These are phyloP conservation scores for Linum lewisii DNA, from an alignment of 345 rosid genomes.

Conservation along the genomic window DNA sequence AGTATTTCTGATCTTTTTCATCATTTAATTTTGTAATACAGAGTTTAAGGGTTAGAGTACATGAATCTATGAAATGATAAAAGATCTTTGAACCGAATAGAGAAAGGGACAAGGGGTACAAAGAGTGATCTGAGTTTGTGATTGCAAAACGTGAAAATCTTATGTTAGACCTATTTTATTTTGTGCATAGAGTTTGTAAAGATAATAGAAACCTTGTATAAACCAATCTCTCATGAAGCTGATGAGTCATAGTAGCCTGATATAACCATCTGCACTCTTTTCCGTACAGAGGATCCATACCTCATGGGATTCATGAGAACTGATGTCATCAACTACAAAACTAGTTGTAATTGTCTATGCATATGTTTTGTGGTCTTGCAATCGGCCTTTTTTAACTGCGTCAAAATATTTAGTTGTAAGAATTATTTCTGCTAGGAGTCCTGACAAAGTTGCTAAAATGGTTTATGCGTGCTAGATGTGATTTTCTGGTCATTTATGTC, in stretches of 20 bases:
- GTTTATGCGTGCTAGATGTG: no score
- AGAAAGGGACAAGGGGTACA: no score
- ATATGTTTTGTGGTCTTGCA: neutral
- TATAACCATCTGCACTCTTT: no score
- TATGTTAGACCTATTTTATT: no score
- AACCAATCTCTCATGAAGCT: neutral
- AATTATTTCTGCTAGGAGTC: neutral
- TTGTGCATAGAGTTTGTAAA: neutral
- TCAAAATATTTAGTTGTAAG: neutral
- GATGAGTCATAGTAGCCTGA: neutral
- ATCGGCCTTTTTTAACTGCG: neutral
- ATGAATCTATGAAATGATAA: no score
- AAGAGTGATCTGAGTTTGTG: no score
- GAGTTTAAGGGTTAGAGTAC: no score
- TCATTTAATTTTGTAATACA: no score
- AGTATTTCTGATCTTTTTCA: no score
- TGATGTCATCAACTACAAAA: neutral
- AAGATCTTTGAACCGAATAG: no score
- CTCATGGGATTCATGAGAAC: neutral
- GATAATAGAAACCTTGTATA: neutral
- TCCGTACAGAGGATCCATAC: no score
- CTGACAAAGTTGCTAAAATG: neutral
- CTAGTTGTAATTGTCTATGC: neutral
- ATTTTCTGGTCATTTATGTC: neutral
- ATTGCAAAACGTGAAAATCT: no score